Evolutionary conservation across 1,284 basidiomycete genomes (phyloP).

Genomic region (Heimioporus punctisporus): DNA sequence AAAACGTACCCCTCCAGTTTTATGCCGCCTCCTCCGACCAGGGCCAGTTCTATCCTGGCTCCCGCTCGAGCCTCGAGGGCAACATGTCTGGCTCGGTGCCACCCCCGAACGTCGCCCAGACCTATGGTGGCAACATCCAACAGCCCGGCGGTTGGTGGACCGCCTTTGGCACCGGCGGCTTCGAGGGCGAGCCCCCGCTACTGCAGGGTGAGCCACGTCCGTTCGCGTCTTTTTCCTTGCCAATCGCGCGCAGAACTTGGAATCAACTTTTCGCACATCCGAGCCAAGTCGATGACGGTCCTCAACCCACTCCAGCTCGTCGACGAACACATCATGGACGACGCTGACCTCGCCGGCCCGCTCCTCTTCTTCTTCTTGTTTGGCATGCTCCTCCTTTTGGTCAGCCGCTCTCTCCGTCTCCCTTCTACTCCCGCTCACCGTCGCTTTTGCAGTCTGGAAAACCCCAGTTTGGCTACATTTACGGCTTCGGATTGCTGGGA

Average conservation of each 20-base stretch:
- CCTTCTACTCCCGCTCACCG: neutral
- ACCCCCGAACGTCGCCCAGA: constrained; percentile 42
- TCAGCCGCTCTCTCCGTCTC: constrained; percentile 44
- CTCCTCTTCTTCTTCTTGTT: constrained; percentile 96
- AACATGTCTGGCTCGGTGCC: constrained; percentile 61
- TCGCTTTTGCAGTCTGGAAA: constrained; percentile 82
- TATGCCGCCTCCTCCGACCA: constrained; percentile 58
- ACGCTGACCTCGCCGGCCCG: constrained; percentile 97
- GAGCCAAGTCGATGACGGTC: constrained; percentile 93
- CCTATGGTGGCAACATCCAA: constrained; percentile 72
- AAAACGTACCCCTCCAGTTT: constrained; percentile 72
- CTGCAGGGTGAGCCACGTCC: constrained; percentile 72
- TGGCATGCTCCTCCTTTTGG: constrained; percentile 88
- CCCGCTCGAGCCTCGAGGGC: constrained; percentile 74
- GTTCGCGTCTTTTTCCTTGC: neutral
- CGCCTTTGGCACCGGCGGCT: constrained; percentile 94
- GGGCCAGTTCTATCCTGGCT: constrained; percentile 64
- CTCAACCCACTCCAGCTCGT: constrained; percentile 90
- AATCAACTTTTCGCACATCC: constrained; percentile 97
- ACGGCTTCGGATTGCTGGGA: constrained; percentile 95
- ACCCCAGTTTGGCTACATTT: constrained; percentile 99
- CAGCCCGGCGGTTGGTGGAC: constrained; percentile 85
- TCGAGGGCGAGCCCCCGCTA: constrained; percentile 93
- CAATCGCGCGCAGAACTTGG: constrained; percentile 75
- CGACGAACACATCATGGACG: constrained; percentile 98